Evolutionary conservation across 164 flowering plant species (phyloP), one percentile per base, ranked within the genome.

Genomic region (Nelumbo lutea): DNA sequence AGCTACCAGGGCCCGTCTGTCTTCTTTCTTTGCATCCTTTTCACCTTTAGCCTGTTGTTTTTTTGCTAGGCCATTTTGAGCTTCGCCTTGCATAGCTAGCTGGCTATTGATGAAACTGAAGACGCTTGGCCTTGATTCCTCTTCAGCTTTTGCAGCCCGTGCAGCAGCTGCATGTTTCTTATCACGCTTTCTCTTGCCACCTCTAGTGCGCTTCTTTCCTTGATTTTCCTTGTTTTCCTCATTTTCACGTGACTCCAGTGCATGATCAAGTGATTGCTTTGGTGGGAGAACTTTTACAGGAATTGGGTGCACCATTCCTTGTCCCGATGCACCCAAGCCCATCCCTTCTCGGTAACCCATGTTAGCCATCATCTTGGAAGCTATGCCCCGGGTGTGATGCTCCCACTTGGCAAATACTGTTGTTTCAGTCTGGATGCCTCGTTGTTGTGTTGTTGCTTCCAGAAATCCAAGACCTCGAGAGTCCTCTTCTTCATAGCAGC

Each of bases 281-380:
- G 97, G 80, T 42, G 90, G 88, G 64, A 89, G 96, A 63, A 86
- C 97, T 75, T 84, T 89, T 42, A 92, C 93, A 10, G 88, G 48
- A 41, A 95, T 77, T 0, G 97, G 99, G 59, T 90, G 72, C 27
- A 90, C 64, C 68, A 86, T 88, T 52, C 99, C 99, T 68, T 90
- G 99, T 1, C 96, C 96, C 1, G 89, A 72, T 55, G 75, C 81
- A 50, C 99, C 97, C 66, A 95, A 79, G 8, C 99, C 99, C 97
- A 90, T 95, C 47, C 99, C 99, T 71, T 90, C 97, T 43, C 88
- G 87, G 68, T 86, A 95, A 60, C 99, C 99, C 99, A 95, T 95
- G 69, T 79, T 92, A 41, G 97, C 97, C 99, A 95, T 95, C 99
- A 95, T 95, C 81, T 89, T 90, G 42, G 99, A 95, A 77, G 99